phyloP scores from a whole-genome alignment of 1,284 basidiomycete genomes.

The Microbotryomycetes sp. region DNA sequence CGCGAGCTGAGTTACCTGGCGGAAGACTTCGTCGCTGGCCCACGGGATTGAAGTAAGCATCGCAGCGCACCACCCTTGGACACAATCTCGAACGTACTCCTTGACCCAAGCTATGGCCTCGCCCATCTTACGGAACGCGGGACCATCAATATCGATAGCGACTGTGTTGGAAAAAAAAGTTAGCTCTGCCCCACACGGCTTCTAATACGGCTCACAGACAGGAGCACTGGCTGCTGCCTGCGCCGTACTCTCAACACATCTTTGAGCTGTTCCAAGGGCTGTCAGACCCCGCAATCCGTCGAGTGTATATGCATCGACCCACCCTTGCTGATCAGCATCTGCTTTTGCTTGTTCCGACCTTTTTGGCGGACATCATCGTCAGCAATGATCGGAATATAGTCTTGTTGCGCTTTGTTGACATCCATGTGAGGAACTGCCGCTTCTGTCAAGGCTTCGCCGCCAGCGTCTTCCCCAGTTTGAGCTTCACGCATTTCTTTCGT shows the following conservation, averaged over 20 bases:
- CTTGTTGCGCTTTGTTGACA: slow-evolving; percentile 13
- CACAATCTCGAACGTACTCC: slow-evolving; percentile 2
- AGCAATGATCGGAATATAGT: slow-evolving; percentile 24
- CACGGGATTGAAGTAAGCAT: neutral
- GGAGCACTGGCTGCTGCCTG: slow-evolving; percentile 22
- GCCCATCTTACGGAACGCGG: slow-evolving; percentile 27
- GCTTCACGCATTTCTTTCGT: slow-evolving; percentile 27
- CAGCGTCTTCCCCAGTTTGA: slow-evolving; percentile 7
- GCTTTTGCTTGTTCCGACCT: slow-evolving; percentile 31
- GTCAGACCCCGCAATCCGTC: neutral
- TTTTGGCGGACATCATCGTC: slow-evolving; percentile 32
- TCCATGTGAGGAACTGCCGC: neutral
- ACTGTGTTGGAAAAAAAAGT: slow-evolving; percentile 9
- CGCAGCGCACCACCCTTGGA: neutral
- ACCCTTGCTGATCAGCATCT: slow-evolving; percentile 26
- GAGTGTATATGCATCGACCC: neutral
- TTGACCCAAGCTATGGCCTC: slow-evolving; percentile 27
- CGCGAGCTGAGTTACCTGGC: slow-evolving; percentile 15
- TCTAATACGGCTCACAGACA: slow-evolving; percentile 18
- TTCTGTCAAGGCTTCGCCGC: slow-evolving; percentile 15
- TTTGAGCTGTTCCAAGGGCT: slow-evolving; percentile 9
- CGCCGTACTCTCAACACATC: slow-evolving; percentile 21
- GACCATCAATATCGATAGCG: slow-evolving; percentile 33
- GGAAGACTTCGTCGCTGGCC: slow-evolving; percentile 30
- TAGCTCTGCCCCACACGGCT: neutral